Evolutionary conservation across 176 grass and related monocot genomes (phyloP).

Genomic region (Saccharum officinarum): DNA sequence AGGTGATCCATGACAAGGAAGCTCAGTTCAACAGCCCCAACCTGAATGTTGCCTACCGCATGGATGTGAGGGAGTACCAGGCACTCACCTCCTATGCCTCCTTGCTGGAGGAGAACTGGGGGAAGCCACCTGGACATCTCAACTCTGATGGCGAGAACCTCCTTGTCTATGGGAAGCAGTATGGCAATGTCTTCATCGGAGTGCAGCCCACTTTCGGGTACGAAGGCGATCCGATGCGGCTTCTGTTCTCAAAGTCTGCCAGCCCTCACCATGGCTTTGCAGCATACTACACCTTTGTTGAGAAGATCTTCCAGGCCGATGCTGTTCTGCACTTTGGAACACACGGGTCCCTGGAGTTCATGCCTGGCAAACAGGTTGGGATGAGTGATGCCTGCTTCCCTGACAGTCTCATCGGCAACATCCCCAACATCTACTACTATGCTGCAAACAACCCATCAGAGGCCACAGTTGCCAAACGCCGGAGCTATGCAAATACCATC

Average conservation of each 20-base stretch:
- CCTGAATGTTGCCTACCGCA: conserved; percentile 88
- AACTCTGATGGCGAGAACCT: conserved; percentile 92
- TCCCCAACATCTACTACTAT: conserved; percentile 97
- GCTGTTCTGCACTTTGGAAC: conserved; percentile 96
- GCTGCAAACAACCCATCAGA: conserved; percentile 99
- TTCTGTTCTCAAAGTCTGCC: conserved; percentile 93
- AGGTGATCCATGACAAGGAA: conserved; percentile 98
- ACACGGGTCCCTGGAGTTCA: conserved; percentile 94
- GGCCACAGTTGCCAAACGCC: conserved; percentile 89
- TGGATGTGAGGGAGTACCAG: conserved; percentile 91
- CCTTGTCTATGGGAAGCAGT: conserved; percentile 96
- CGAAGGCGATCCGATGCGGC: conserved; percentile 97
- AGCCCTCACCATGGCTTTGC: conserved; percentile 97
- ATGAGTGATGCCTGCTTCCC: conserved; percentile 98
- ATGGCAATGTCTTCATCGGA: conserved; percentile 95
- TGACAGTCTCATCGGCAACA: conserved; percentile 97
- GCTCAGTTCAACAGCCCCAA: conserved; percentile 98
- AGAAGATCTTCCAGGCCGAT: conserved; percentile 99
- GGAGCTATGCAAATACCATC: conserved; percentile 99
- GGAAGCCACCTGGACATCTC: conserved; percentile 90
- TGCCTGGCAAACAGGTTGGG: conserved; percentile 98
- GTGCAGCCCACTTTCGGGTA: conserved; percentile 98
- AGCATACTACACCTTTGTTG: conserved; percentile 93
- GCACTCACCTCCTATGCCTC: conserved; percentile 76
- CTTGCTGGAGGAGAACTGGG: conserved; percentile 97